Conservation (phyloP, 352 stramenopile species). For the Pythium grandisporangium region DNA sequence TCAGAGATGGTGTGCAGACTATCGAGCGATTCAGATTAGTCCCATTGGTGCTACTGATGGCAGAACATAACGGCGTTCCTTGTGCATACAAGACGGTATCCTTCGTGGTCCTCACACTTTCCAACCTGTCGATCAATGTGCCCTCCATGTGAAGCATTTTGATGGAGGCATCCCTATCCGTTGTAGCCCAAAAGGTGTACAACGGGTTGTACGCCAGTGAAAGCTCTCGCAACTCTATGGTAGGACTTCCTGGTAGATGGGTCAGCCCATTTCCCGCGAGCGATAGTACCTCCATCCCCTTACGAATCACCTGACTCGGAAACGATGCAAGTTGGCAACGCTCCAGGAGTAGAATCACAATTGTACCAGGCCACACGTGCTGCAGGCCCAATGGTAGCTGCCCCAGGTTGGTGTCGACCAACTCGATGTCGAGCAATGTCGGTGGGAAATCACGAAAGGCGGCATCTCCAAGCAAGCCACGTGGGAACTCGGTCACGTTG, state of each 20-base stretch:
- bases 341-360: not conserved
- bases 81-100: too few species aligned
- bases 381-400: not conserved
- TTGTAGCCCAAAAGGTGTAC: not conserved
- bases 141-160: too few species aligned
- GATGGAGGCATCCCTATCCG: too few species aligned
- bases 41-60: too few species aligned
- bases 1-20: too few species aligned
- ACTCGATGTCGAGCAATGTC: constrained; percentile 3
- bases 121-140: too few species aligned
- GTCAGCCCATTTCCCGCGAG: not conserved
- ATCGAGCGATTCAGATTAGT: too few species aligned
- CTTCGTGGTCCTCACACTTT: too few species aligned
- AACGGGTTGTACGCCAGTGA: not conserved
- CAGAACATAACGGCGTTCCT: too few species aligned
- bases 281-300: not conserved
- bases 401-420: constrained; percentile 3
- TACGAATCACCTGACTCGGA: not conserved
- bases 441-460: not conserved
- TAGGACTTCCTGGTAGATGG: not conserved
- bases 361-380: too few species aligned
- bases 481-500: not conserved
- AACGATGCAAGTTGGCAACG: not conserved
- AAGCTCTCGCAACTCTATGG: not conserved
- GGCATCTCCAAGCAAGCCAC: not conserved